Evolutionary conservation across 1,284 basidiomycete genomes (phyloP).

Genomic region (Leccinum subrobustum): DNA sequence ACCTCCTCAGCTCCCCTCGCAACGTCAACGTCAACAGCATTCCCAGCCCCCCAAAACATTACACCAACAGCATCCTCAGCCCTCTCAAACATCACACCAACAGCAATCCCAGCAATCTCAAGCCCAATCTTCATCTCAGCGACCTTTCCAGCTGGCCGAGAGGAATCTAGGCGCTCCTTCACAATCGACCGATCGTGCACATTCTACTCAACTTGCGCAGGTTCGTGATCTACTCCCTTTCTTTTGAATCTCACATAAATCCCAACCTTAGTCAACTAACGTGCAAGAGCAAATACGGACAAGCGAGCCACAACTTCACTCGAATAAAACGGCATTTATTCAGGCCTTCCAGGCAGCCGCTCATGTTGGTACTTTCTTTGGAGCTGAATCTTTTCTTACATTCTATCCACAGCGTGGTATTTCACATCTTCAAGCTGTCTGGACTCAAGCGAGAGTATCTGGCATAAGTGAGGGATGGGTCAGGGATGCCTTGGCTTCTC

Average conservation of each 20-base stretch:
- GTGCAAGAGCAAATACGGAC: conserved; percentile 6
- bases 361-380: conserved; percentile 18
- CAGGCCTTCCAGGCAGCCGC: conserved; percentile 23
- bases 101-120: background rate
- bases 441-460: conserved; percentile 11
- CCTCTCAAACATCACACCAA: background rate
- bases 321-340: conserved; percentile 20
- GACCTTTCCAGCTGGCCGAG: background rate
- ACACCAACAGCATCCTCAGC: background rate
- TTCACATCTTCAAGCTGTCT: conserved; percentile 14
- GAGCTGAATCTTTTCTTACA: conserved; percentile 6
- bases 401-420: conserved; percentile 16
- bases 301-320: background rate
- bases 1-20: background rate
- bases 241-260: conserved; percentile 1
- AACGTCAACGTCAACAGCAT: background rate
- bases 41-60: background rate
- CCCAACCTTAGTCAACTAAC: background rate
- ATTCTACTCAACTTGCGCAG: conserved; percentile 8
- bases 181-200: background rate
- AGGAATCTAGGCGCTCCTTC: background rate
- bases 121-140: background rate
- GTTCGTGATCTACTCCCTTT: background rate
- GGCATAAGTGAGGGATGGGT: conserved; percentile 27
- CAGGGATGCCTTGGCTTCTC: conserved; percentile 14